Percentiles rank a stretch among this genome's conserved stretches.
Evolutionary conservation across 2,329 filamentous ascomycete species (phyloP).

Genomic region (Neocucurbitaria cava): DNA sequence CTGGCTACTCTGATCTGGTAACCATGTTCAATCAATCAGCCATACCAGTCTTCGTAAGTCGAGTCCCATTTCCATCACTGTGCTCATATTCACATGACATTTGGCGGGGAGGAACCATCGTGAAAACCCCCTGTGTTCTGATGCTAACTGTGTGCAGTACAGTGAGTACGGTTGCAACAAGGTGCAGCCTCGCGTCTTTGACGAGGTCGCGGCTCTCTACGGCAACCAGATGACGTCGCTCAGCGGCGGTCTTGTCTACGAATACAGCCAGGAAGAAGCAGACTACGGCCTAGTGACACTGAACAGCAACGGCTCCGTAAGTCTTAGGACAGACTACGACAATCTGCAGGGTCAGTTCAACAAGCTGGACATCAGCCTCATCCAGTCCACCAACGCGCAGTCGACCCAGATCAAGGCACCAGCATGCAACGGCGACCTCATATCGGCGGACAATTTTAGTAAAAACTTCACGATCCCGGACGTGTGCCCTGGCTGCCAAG

Average conservation of each 20-base stretch:
- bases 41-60: slow-evolving; percentile 70
- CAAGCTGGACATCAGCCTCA: slow-evolving; percentile 72
- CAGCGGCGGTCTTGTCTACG: slow-evolving; percentile 81
- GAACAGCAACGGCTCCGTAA: slow-evolving; percentile 52
- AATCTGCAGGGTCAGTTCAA: slow-evolving; percentile 78
- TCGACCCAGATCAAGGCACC: slow-evolving; percentile 65
- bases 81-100: not conserved
- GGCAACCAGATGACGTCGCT: slow-evolving; percentile 73
- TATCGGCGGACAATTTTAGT: slow-evolving; percentile 71
- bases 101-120: not conserved
- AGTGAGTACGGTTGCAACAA: slow-evolving; percentile 82
- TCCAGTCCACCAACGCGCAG: slow-evolving; percentile 69
- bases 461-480: slow-evolving; percentile 82
- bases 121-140: not conserved
- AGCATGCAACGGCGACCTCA: slow-evolving; percentile 70
- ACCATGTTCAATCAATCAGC: slow-evolving; percentile 69
- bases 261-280: slow-evolving; percentile 76
- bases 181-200: slow-evolving; percentile 70
- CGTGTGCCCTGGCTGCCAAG: slow-evolving; percentile 68
- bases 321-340: slow-evolving; percentile 60
- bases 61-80: not conserved
- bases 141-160: slow-evolving; percentile 53
- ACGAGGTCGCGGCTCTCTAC: slow-evolving; percentile 77
- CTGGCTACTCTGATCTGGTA: slow-evolving; percentile 67
- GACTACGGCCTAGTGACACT: slow-evolving; percentile 59